Base-by-base conservation (phyloP, 768 basidiomycete genomes). In the Russula brevipes region DNA sequence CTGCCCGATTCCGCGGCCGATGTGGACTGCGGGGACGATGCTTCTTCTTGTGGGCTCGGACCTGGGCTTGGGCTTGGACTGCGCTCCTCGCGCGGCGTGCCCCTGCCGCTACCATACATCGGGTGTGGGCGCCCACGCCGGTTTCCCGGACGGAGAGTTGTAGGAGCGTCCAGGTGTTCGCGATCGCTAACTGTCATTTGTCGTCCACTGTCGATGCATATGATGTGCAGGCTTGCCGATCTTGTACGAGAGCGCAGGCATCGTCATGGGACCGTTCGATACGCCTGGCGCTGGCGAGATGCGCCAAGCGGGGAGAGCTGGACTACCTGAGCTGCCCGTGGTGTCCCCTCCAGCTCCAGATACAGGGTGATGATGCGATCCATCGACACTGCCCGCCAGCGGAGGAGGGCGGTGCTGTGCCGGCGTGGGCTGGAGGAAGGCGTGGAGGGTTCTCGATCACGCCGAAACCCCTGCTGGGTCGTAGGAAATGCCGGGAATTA, bases 111-210 rank as follows among this genome's bases (percentile, higher is more conserved):
- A 16, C 66, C 66, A n/a, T 66, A 57, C 46, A 59, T 30, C 30
- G 65, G 58, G 53, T 57, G 62, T n/a, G 42, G 57, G 12, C 65
- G 58, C 59, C 42, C 49, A 19, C n/a, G n/a, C n/a, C n/a, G n/a
- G n/a, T 56, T 53, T 54, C 63, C 39, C 8, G 59, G 11, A 14
- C 61, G 47, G 10, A 51, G 19, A 9, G 24, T 10, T 0, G 50
- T 14, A 35, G 33, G n/a, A 0, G 44, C 8, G 7, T 36, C 44
- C 6, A 51, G 19, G 31, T 51, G 50, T n/a, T 19, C 12, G 24
- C 24, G 62, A 2, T 54, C 59, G 24, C 42, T 39, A 44, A n/a
- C 33, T 30, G 16, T 39, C 52, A 19, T 24, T n/a, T n/a, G 33
- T 35, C 33, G 16, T 54, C 54, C 24, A 39, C 53, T 17, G 38